Percentiles rank a stretch among this genome's conserved stretches.
Conservation (phyloP, 2,329 filamentous ascomycete species). For the Aspergillus sp. region DNA sequence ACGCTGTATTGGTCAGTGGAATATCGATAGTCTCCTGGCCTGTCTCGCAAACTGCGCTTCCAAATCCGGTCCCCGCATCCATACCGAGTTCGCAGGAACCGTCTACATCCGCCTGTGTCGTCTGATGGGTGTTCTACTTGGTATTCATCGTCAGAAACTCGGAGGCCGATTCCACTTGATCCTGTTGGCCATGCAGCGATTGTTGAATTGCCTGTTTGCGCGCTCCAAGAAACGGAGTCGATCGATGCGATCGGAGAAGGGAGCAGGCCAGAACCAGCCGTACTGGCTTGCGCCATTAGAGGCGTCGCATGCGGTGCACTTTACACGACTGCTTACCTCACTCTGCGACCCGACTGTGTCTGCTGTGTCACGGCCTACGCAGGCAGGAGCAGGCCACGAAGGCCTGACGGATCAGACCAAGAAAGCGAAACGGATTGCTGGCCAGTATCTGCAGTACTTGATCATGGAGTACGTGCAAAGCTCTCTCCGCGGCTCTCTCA, state of each 20-base stretch:
- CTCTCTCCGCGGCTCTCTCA: slow-evolving; percentile 47
- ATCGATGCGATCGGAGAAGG: slow-evolving; percentile 20
- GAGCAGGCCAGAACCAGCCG: slow-evolving; percentile 15
- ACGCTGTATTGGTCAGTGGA: slow-evolving; percentile 39
- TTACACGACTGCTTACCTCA: slow-evolving; percentile 53
- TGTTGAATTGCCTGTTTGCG: slow-evolving; percentile 53
- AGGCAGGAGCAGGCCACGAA: slow-evolving; percentile 32
- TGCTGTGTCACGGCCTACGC: slow-evolving; percentile 40
- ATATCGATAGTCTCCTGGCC: slow-evolving; percentile 39
- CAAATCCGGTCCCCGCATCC: slow-evolving; percentile 27
- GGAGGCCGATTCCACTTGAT: slow-evolving; percentile 59
- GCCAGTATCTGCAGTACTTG: slow-evolving; percentile 54
- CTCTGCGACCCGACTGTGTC: slow-evolving; percentile 59
- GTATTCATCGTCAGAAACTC: slow-evolving; percentile 54
- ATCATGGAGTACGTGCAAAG: slow-evolving; percentile 53
- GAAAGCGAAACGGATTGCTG: slow-evolving; percentile 53
- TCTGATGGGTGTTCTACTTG: slow-evolving; percentile 48
- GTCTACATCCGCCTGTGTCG: slow-evolving; percentile 53
- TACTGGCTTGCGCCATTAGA: slow-evolving; percentile 32
- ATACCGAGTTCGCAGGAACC: slow-evolving; percentile 27
- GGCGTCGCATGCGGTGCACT: slow-evolving; percentile 44
- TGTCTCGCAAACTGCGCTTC: slow-evolving; percentile 33
- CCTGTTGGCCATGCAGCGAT: slow-evolving; percentile 49
- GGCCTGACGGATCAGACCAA: slow-evolving; percentile 56
- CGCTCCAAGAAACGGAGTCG: slow-evolving; percentile 34